Evolutionary conservation across 1,139 yeast species (phyloP).

Genomic region (Saccharomycopsis hybrid): DNA sequence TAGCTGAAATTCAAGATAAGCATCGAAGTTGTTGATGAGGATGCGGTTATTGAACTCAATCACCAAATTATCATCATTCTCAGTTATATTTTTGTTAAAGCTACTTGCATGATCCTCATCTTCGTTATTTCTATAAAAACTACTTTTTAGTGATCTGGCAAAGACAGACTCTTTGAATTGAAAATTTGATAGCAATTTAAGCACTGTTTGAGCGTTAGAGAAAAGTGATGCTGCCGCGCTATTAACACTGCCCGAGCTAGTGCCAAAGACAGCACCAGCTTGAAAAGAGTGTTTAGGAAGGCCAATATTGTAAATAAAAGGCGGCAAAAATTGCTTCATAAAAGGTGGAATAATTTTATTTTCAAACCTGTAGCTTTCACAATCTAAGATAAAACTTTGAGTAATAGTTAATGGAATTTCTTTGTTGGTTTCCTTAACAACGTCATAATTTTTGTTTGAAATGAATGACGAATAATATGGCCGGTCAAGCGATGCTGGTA

Average conservation of each 20-base stretch:
- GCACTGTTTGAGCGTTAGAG: background rate
- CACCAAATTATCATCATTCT: slow-evolving; percentile 25
- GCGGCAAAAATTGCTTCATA: slow-evolving; percentile 22
- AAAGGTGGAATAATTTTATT: slow-evolving; percentile 23
- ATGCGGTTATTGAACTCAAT: slow-evolving; percentile 31
- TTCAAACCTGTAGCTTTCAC: slow-evolving; percentile 13
- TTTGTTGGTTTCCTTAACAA: background rate
- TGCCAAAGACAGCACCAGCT: background rate
- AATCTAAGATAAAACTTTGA: slow-evolving; percentile 23
- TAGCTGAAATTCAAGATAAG: slow-evolving; percentile 1
- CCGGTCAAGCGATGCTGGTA: too few relatives aligned
- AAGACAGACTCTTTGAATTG: slow-evolving; percentile 22
- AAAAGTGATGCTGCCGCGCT: background rate
- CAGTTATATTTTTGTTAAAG: too few relatives aligned
- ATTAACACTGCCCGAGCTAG: background rate
- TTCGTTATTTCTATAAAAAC: too few relatives aligned
- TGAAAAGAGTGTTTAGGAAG: background rate
- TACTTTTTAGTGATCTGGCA: too few relatives aligned
- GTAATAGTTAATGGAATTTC: slow-evolving; percentile 4
- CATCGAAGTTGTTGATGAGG: slow-evolving; percentile 17
- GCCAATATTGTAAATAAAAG: slow-evolving; percentile 14
- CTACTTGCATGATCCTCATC: too few relatives aligned
- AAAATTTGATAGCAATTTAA: slow-evolving; percentile 10
- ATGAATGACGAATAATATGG: too few relatives aligned
- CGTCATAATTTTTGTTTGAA: too few relatives aligned